A percentile compares a stretch with the other conserved stretches of the same genome.
phyloP scores from a whole-genome alignment of 1,284 basidiomycete species.

The Rhizopogon hawkerae region DNA sequence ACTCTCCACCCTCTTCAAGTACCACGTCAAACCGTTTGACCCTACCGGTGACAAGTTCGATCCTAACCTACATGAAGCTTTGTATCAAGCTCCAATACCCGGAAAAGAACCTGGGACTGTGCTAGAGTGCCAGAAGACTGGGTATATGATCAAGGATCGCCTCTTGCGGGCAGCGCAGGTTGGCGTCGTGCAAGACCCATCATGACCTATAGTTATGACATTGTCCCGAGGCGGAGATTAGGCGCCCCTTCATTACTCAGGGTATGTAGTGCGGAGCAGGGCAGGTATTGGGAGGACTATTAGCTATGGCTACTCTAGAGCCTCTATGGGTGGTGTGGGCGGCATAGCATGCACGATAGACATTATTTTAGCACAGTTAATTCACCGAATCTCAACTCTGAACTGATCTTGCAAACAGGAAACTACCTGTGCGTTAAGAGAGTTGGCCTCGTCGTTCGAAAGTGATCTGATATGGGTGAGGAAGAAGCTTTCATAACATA shows the following conservation, averaged over 20 bases:
- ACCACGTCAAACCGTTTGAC: conserved; percentile 87
- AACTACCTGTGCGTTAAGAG: conserved; percentile 56
- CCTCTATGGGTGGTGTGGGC: conserved; percentile 8
- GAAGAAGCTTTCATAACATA: not conserved
- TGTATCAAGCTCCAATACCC: conserved; percentile 89
- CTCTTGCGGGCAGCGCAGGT: conserved; percentile 94
- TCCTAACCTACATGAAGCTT: conserved; percentile 90
- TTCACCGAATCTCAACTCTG: conserved; percentile 72
- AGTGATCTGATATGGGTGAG: conserved; percentile 50
- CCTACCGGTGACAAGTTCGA: conserved; percentile 91
- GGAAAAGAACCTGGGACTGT: conserved; percentile 86
- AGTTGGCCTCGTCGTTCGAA: conserved; percentile 86
- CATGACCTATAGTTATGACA: conserved; percentile 28
- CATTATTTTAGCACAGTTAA: conserved; percentile 27
- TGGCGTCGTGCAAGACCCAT: conserved; percentile 77
- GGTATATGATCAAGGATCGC: conserved; percentile 89
- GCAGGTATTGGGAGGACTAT: conserved; percentile 7
- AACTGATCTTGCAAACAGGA: conserved; percentile 48
- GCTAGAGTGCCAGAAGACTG: conserved; percentile 85
- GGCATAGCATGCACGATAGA: conserved; percentile 22
- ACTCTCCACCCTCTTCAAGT: conserved; percentile 83
- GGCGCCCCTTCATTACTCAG: not conserved
- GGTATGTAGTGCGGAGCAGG: not conserved
- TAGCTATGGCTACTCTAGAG: conserved; percentile 17
- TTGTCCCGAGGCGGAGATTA: not conserved